A percentile compares a stretch with the other conserved stretches of the same genome.
Evolutionary conservation across 345 rosid genomes (phyloP).

Genomic region (Salix udensis): DNA sequence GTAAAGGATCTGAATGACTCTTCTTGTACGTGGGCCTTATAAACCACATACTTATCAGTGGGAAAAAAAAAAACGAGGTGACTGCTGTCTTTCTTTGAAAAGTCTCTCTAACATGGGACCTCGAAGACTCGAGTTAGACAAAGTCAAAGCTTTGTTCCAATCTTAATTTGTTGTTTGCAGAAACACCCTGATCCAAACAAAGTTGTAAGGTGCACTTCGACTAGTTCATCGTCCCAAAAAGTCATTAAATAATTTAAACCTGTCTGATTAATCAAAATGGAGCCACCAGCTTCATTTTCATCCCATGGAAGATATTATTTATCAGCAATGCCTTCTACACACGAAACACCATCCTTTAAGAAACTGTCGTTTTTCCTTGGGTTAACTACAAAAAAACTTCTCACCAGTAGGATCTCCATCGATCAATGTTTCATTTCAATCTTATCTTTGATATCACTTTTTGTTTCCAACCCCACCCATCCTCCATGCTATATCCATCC

Average conservation of each 20-base stretch:
- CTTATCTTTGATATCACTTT: no score
- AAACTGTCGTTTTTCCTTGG: neutral
- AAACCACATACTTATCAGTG: neutral
- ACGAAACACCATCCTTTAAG: neutral
- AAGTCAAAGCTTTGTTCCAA: neutral
- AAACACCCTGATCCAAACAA: neutral
- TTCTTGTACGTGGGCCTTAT: neutral
- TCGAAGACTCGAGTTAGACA: neutral
- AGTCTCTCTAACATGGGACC: neutral
- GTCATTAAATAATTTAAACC: neutral
- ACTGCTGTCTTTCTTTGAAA: neutral
- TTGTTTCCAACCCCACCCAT: no score
- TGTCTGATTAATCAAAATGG: neutral
- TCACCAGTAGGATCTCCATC: neutral
- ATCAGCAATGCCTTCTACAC: neutral
- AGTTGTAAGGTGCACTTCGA: neutral
- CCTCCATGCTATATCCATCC: no score
- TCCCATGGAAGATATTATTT: neutral
- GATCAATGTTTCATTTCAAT: no score
- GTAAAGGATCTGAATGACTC: neutral
- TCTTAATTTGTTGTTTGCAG: neutral
- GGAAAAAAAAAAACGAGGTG: neutral
- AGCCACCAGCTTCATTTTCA: neutral
- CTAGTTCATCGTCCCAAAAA: neutral
- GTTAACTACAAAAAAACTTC: neutral